Conservation (phyloP, 192 early-diverging fungal species). For the Coemansia sp. region DNA sequence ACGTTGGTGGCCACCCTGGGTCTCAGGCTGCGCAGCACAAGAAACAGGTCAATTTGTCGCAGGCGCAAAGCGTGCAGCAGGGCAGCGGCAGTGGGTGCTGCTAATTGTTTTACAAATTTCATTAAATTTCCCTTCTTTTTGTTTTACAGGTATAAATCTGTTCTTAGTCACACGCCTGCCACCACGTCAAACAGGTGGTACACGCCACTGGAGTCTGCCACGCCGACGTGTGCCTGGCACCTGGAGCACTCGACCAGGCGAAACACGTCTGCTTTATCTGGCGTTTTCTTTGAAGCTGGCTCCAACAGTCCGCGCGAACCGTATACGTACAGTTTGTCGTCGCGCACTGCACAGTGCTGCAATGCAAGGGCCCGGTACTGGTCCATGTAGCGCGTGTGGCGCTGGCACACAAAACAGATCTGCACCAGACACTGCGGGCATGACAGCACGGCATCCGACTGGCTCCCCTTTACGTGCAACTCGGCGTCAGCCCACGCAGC, state of each 20-base stretch:
- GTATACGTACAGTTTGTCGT: constrained; percentile 13
- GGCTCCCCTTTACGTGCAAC: background rate
- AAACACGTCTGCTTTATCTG: constrained; percentile 1
- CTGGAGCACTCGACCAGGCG: constrained; percentile 25
- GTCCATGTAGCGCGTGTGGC: constrained; percentile 16
- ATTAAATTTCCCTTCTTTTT: background rate
- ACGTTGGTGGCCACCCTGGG: constrained; percentile 9
- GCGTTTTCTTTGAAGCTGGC: background rate
- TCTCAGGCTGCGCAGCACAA: constrained; percentile 28
- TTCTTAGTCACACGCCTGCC: background rate
- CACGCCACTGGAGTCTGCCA: constrained; percentile 12
- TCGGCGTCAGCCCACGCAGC: constrained; percentile 14
- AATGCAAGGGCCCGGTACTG: constrained; percentile 36
- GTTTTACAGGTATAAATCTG: background rate
- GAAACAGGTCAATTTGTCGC: constrained; percentile 46
- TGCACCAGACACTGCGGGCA: constrained; percentile 45
- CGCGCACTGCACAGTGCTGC: constrained; percentile 13
- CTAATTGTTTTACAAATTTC: constrained; percentile 24
- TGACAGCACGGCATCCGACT: constrained; percentile 41
- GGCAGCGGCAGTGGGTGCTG: constrained; percentile 36
- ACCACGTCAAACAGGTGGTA: constrained; percentile 47
- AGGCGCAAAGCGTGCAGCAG: constrained; percentile 48
- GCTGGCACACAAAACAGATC: constrained; percentile 47
- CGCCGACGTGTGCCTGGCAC: constrained; percentile 37
- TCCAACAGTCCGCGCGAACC: constrained; percentile 10